phyloP scores from a whole-genome alignment of 1,284 basidiomycete genomes.

The Puccinia hordei region DNA sequence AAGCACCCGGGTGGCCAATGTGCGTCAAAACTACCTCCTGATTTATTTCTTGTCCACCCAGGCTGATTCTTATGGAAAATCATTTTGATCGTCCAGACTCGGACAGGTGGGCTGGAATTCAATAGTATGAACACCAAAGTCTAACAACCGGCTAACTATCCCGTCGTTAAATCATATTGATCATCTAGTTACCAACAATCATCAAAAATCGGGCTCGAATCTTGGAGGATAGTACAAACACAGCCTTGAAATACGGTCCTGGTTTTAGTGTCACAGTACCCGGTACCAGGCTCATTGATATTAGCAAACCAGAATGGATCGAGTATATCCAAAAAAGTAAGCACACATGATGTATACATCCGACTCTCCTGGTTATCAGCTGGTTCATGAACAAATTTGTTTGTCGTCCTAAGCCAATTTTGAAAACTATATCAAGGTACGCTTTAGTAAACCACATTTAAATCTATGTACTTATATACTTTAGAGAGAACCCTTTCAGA shows the following conservation, averaged over 20 bases:
- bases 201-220: neutral
- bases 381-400: neutral
- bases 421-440: constrained; percentile 48
- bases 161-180: too few relatives aligned
- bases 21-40: neutral
- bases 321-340: constrained; percentile 48
- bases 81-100: neutral
- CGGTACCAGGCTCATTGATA: constrained; percentile 42
- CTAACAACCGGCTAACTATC: too few relatives aligned
- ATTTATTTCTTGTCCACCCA: neutral
- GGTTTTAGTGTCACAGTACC: constrained; percentile 41
- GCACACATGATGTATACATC: neutral
- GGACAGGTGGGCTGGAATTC: neutral
- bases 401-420: too few relatives aligned
- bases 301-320: constrained; percentile 51
- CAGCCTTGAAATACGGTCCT: constrained; percentile 23
- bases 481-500: neutral
- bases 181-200: neutral
- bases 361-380: neutral
- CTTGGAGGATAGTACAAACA: neutral
- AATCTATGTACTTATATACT: too few relatives aligned
- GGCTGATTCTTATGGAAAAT: neutral
- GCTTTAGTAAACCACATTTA: neutral
- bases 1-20: constrained; percentile 33
- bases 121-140: neutral